A percentile compares a stretch with the other conserved stretches of the same genome.
phyloP scores from a whole-genome alignment of 768 basidiomycete species.

The Tulasnella sp. region DNA sequence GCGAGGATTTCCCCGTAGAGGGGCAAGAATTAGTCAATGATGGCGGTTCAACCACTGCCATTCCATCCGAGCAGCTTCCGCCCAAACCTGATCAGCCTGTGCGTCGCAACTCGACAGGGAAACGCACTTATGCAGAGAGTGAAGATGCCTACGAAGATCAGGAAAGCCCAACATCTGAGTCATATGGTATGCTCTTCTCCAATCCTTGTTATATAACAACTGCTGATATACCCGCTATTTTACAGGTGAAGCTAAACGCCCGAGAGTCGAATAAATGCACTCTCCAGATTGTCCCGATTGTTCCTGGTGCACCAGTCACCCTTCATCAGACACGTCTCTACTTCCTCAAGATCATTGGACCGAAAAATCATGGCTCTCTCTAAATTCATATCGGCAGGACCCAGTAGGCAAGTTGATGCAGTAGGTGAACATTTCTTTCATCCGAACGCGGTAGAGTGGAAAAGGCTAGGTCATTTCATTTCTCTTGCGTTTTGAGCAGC shows the following conservation, averaged over 20 bases:
- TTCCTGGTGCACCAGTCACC: too few relatives aligned
- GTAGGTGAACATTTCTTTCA: too few relatives aligned
- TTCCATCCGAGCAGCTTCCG: neutral
- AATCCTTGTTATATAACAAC: neutral
- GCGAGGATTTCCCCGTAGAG: neutral
- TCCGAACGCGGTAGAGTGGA: neutral
- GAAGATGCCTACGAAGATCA: neutral
- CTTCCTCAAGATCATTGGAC: too few relatives aligned
- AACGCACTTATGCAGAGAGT: conserved; percentile 9
- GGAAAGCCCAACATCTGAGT: too few relatives aligned
- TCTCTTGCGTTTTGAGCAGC: too few relatives aligned
- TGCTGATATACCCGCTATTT: neutral
- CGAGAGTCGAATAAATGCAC: neutral
- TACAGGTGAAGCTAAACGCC: neutral
- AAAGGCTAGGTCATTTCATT: neutral
- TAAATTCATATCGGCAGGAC: too few relatives aligned
- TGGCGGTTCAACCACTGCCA: neutral
- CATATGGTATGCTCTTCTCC: neutral
- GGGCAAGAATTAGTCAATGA: neutral
- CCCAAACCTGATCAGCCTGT: too few relatives aligned
- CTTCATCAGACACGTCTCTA: too few relatives aligned
- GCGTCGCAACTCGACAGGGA: neutral
- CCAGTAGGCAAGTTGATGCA: too few relatives aligned
- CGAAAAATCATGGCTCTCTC: too few relatives aligned
- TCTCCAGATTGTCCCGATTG: too few relatives aligned